Evolutionary conservation across 768 basidiomycete genomes (phyloP).

Genomic region (Pleurotus tuoliensis): DNA sequence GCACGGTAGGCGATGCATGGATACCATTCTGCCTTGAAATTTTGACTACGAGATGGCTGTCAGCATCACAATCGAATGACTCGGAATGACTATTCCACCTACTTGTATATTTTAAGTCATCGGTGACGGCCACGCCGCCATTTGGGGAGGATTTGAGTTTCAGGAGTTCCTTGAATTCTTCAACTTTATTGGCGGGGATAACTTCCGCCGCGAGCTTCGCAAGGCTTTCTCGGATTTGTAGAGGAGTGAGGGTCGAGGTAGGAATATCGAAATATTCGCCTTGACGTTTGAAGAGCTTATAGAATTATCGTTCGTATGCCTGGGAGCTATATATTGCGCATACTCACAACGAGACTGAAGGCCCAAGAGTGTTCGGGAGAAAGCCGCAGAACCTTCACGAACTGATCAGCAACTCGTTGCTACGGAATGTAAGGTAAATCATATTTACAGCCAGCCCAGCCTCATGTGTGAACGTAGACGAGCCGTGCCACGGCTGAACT

Average conservation of each 20-base stretch:
- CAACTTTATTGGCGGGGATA: constrained; percentile 45
- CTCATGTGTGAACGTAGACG: constrained; percentile 78
- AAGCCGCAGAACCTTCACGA: constrained; percentile 55
- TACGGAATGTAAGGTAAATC: not conserved
- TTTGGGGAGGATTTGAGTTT: constrained; percentile 62
- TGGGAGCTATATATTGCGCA: not conserved
- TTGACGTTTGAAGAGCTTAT: constrained; percentile 76
- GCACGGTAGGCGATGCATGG: constrained; percentile 83
- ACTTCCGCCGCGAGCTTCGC: constrained; percentile 52
- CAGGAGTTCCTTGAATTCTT: constrained; percentile 58
- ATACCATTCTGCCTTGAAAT: constrained; percentile 87
- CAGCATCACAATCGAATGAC: not conserved
- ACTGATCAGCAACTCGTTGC: not conserved
- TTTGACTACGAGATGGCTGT: constrained; percentile 56
- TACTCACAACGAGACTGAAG: constrained; percentile 61
- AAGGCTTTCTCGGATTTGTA: constrained; percentile 74
- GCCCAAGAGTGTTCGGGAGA: constrained; percentile 80
- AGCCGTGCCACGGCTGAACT: constrained; percentile 77
- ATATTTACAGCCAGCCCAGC: constrained; percentile 69
- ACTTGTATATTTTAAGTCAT: constrained; percentile 90
- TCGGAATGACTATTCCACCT: constrained; percentile 21
- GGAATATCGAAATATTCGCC: constrained; percentile 80
- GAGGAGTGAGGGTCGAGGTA: constrained; percentile 57
- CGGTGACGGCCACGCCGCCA: constrained; percentile 77
- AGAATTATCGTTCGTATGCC: not conserved